These are phyloP conservation scores for Straminergon stramineum DNA, from an alignment of 225 moss, liverwort and hornwort species.

Conservation along the genomic window DNA sequence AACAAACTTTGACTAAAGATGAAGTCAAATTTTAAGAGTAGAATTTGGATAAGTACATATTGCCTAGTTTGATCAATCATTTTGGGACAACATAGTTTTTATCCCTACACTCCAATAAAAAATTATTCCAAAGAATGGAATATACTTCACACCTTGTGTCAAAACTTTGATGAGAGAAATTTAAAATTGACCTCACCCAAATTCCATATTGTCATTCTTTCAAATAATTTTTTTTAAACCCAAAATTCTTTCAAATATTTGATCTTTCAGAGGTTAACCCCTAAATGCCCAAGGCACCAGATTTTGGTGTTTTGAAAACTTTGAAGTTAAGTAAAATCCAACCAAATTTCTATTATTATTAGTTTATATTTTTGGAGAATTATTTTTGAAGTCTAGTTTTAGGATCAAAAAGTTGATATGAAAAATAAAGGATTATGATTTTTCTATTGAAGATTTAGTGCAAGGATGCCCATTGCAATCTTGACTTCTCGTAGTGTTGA, in stretches of 20 bases:
- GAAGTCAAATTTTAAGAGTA: neutral
- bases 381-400: too few species aligned
- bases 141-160: too few species aligned
- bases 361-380: too few species aligned
- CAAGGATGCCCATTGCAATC: too few species aligned
- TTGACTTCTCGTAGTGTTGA: too few species aligned
- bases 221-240: neutral
- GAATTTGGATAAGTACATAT: rapidly evolving
- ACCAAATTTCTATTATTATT: too few species aligned
- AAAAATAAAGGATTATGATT: too few species aligned
- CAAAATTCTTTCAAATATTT: neutral
- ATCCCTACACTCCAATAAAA: rapidly evolving
- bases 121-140: neutral
- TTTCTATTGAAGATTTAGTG: too few species aligned
- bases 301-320: too few species aligned
- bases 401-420: too few species aligned
- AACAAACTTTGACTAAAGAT: neutral
- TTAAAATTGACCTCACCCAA: neutral
- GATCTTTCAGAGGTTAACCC: neutral
- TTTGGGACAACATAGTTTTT: neutral
- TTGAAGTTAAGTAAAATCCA: too few species aligned
- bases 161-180: neutral
- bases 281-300: too few species aligned
- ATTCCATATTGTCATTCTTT: neutral
- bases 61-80: neutral